Evolutionary conservation across 73 alveolate species (phyloP).

Genomic region (Uronychia binucleata): DNA sequence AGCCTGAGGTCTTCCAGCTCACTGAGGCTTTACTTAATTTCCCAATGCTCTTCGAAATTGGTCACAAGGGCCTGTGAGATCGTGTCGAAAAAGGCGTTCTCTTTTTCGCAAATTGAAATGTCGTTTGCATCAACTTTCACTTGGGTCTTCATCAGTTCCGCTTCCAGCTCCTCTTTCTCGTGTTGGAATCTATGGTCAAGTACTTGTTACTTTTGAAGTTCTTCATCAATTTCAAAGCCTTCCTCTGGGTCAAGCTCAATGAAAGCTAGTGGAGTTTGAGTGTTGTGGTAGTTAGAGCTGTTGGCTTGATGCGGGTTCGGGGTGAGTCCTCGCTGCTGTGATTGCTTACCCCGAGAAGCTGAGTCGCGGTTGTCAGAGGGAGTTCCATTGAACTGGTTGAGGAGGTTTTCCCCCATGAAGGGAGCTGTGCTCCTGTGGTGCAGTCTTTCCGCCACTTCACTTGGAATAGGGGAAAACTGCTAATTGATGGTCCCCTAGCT

Average conservation of each 20-base stretch:
- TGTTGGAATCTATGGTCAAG: neutral
- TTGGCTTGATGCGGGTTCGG: neutral
- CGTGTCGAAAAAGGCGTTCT: neutral
- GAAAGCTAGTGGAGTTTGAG: neutral
- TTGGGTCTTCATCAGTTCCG: neutral
- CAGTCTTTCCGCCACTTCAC: neutral
- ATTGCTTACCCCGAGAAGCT: too few species aligned
- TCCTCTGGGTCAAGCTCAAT: neutral
- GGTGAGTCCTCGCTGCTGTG: neutral
- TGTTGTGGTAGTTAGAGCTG: too few species aligned
- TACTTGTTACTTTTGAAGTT: too few species aligned
- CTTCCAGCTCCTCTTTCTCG: neutral
- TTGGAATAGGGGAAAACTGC: conserved; percentile 2
- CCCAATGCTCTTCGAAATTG: conserved; percentile 37
- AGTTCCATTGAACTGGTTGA: neutral
- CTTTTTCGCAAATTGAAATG: neutral
- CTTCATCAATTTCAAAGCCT: neutral
- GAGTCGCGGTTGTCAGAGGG: neutral
- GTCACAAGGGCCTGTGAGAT: neutral
- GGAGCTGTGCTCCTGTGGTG: neutral
- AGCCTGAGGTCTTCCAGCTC: conserved; percentile 17
- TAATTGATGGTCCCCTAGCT: neutral
- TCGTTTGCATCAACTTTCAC: neutral
- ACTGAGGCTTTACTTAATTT: conserved; percentile 21
- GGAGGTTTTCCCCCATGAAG: neutral